phyloP scores from a whole-genome alignment of 257 asterid genomes.

The Nicotiana benthamiana region DNA sequence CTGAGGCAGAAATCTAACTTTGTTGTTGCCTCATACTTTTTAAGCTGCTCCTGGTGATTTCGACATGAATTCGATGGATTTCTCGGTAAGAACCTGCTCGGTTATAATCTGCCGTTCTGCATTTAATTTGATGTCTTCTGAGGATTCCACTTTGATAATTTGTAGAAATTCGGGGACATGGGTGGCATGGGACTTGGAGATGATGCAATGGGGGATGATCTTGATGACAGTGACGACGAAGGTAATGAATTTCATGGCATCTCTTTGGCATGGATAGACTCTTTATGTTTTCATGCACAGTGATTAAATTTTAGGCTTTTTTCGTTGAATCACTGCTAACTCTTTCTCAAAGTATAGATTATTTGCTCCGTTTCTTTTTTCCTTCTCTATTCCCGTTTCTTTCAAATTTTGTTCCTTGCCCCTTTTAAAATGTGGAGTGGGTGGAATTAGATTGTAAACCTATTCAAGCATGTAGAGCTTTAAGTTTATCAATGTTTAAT shows the following conservation, averaged over 20 bases:
- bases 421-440: not conserved
- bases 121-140: not conserved
- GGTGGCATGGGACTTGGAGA: constrained; percentile 19
- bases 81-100: constrained; percentile 47
- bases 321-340: too few species aligned
- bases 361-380: too few species aligned
- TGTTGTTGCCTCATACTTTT: not conserved
- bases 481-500: not conserved
- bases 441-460: not conserved
- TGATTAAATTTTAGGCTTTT: not conserved
- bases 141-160: not conserved
- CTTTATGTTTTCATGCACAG: too few species aligned
- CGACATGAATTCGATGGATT: constrained; percentile 88
- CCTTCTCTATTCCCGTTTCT: too few species aligned
- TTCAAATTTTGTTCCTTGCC: too few species aligned
- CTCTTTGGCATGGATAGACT: not conserved
- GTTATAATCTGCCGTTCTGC: too few species aligned
- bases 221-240: constrained; percentile 80
- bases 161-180: constrained; percentile 72
- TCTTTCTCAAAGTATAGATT: not conserved
- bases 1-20: not conserved
- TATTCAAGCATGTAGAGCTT: not conserved
- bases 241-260: constrained; percentile 30
- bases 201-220: constrained; percentile 47
- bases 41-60: constrained; percentile 57